A percentile compares a stretch with the other conserved stretches of the same genome.
These are phyloP conservation scores for Boletus reticuloceps DNA, from an alignment of 768 basidiomycete genomes.

Conservation along the genomic window DNA sequence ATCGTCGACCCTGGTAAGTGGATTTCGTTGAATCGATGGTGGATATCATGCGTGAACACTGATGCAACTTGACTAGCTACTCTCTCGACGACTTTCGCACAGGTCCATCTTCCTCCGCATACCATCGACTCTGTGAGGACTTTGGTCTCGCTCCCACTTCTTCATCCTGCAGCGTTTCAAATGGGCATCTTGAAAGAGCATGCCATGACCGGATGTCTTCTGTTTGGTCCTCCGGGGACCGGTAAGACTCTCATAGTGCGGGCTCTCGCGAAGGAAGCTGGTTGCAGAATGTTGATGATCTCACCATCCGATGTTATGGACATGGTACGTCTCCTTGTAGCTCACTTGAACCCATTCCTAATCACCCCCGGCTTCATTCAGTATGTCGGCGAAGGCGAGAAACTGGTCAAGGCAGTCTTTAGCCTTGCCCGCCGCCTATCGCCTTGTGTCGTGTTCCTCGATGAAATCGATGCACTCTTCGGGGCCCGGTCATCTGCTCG, in stretches of 20 bases:
- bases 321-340: constrained; percentile 57
- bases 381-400: constrained; percentile 90
- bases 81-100: constrained; percentile 79
- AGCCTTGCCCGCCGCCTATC: constrained; percentile 80
- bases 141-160: constrained; percentile 83
- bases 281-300: constrained; percentile 88
- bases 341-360: not conserved
- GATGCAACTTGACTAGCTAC: constrained; percentile 41
- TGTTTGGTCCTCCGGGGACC: constrained; percentile 93
- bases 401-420: constrained; percentile 87
- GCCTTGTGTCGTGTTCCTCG: constrained; percentile 91
- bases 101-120: constrained; percentile 84
- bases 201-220: constrained; percentile 84
- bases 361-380: constrained; percentile 26
- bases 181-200: constrained; percentile 90
- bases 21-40: not conserved
- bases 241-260: constrained; percentile 90
- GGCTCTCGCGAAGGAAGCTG: constrained; percentile 90
- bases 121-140: constrained; percentile 93
- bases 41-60: not conserved
- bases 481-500: constrained; percentile 77
- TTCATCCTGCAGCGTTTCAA: constrained; percentile 85
- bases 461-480: constrained; percentile 93
- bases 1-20: constrained; percentile 78
- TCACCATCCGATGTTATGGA: constrained; percentile 96